phyloP scores from a whole-genome alignment of 345 rosid genomes.

The Pugionium cornutum region DNA sequence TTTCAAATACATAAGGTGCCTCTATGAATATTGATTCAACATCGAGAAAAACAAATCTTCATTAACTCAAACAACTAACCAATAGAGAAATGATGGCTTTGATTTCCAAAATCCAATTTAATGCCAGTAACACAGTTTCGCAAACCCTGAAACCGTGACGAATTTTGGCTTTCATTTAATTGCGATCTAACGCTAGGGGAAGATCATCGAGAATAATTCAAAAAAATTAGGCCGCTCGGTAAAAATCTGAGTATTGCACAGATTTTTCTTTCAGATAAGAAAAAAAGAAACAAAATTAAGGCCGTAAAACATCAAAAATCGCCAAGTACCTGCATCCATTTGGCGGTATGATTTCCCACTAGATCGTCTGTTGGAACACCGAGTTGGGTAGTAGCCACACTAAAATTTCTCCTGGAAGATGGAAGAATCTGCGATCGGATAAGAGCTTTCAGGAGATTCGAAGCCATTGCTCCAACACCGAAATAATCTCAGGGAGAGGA shows the following conservation, averaged over 20 bases:
- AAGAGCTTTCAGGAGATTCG: conserved; percentile 52
- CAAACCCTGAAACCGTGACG: conserved; percentile 14
- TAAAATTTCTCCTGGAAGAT: conserved; percentile 50
- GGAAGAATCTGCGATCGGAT: conserved; percentile 48
- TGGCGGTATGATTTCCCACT: conserved; percentile 70
- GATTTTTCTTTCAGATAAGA: neutral
- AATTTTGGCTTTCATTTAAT: neutral
- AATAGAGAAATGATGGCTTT: neutral
- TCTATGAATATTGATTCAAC: neutral
- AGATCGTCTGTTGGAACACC: conserved; percentile 31
- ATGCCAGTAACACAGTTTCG: too few species aligned
- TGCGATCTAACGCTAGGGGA: conserved; percentile 17
- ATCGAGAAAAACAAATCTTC: neutral
- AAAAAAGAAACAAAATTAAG: neutral
- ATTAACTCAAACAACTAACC: neutral
- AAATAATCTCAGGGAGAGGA: conserved; percentile 13
- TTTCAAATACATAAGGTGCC: neutral
- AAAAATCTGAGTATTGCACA: neutral
- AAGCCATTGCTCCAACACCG: conserved; percentile 51
- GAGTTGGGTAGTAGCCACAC: conserved; percentile 44
- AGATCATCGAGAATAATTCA: neutral
- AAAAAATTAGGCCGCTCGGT: neutral
- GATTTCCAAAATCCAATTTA: conserved; percentile 17
- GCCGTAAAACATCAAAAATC: neutral
- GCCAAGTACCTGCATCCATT: conserved; percentile 85